Evolutionary conservation across 2,329 filamentous ascomycete genomes (phyloP), one percentile per base, ranked within the genome.

Genomic region (Achaetomium macrosporum): DNA sequence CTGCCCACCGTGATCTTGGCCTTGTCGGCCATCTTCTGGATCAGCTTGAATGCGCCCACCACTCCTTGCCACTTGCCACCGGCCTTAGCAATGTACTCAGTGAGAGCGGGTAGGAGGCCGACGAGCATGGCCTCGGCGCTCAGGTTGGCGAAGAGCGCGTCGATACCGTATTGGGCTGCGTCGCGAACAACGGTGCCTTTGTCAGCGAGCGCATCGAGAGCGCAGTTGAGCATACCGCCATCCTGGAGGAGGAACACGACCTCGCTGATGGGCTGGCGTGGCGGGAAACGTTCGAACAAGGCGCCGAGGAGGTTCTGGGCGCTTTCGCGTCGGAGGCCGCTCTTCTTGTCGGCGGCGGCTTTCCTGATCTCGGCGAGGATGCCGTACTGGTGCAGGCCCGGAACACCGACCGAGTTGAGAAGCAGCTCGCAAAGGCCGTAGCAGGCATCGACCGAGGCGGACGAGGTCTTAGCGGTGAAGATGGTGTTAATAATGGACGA

Each of bases 11-110:
- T 84, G 69, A 95, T 84, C 77, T 95, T 87, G 39, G 92, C 88
- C 76, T 95, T 96, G 68, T 95, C 88, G 44, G 93, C 93, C 86
- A 97, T 95, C 71, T 85, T 89, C 68, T 93, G 90, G 54, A 99
- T 74, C 58, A 97, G 71, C 69, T 87, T 84, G 66, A 87, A 86
- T 42, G 89, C 93, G 56, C 87, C 91, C 49, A 96, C 88, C 15
- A 88, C 89, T 56, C 93, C 93, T 73, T 99, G 93, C 93, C 93
- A 99, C 73, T 99, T 99, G 60, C 89, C 91, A 15, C 90, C 87
- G 65, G 82, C 83, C 73, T 90, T 95, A 66, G 77, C 76, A 30
- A 99, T 77, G 68, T 97, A 97, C 48, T 78, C 72, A 57, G 77
- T 72, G 39, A 99, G 75, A 15, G 82, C 79, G 2, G 93, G 90